These are phyloP conservation scores for Trypanosoma melophagium DNA, from an alignment of 208 protist genomes.

Conservation along the genomic window DNA sequence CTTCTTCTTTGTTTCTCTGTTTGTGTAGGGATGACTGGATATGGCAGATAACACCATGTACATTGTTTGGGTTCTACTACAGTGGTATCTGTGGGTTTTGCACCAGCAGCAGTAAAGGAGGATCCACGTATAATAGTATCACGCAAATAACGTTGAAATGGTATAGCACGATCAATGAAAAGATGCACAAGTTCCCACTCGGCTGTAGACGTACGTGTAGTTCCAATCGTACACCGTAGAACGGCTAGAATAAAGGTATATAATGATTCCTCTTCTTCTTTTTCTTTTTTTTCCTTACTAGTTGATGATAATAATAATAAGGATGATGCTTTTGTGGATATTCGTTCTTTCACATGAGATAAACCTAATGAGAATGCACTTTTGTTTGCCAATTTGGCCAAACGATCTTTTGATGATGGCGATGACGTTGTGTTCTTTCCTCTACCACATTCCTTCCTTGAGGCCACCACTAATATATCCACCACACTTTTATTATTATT, in stretches of 20 bases:
- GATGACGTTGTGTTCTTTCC: not conserved
- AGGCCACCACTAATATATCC: constrained; percentile 16
- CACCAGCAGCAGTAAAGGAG: not conserved
- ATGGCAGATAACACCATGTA: constrained; percentile 19
- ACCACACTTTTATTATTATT: not conserved
- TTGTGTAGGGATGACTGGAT: not conserved
- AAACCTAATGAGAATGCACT: not conserved
- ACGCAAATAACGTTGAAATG: constrained; percentile 18
- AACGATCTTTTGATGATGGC: not conserved
- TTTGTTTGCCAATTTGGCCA: not conserved
- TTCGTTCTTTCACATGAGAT: not conserved
- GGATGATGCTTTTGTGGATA: too few relatives aligned
- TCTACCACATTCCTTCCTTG: not conserved
- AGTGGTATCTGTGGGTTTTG: not conserved
- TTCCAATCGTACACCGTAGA: constrained; percentile 16
- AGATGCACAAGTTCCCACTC: constrained; percentile 28
- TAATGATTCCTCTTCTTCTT: not conserved
- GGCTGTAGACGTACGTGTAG: not conserved
- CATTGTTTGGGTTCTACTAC: constrained; percentile 18
- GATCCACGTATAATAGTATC: not conserved
- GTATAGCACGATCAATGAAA: constrained; percentile 24
- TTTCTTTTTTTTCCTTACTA: not conserved
- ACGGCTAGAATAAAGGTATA: constrained; percentile 30
- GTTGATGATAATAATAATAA: not conserved
- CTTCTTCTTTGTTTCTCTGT: not conserved